Evolutionary conservation across 192 early-diverging fungal species (phyloP), one percentile per base, ranked within the genome.

Genomic region (Backusella tarrabulga): DNA sequence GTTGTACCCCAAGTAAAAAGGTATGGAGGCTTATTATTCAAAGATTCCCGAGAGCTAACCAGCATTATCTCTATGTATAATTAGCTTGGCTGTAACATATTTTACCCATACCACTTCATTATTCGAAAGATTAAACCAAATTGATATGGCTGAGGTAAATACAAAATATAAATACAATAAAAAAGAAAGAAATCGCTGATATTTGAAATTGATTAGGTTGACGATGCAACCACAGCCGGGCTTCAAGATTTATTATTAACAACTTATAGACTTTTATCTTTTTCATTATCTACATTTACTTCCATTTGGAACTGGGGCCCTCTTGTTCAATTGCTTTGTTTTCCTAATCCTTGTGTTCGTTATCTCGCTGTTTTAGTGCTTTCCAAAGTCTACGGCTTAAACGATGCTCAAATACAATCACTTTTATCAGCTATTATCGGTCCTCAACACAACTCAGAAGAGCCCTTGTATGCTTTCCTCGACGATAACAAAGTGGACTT

Each of bases 1-100:
- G 90, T 90, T 26, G 85, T 91, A 44, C 94, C 94, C 38, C 94
- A 96, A 79, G 81, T 93, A 14, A 83, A 85, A 73, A 87, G 91
- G 84, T 88, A 91, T 66, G 76, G 76, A 1, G 81, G 75, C 72
- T n/a, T 35, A 56, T 17, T 60, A 50, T 3, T 72, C 40, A 35
- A 60, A 40, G 1, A 50, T 42, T 71, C 46, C 12, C 2, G n/a
- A 42, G 26, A 44, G n/a, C 38, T 4, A 23, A 54, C 15, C 14
- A 12, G 71, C 21, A 76, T 0, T 14, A 68, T 15, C 77, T 83
- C 52, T 68, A 76, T 40, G 2, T 32, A 77, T 81, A 19, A 46
- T 32, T 32, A 83, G 88, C 82, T 77, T 88, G 82, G 81, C 88
- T 84, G 85, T 87, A 79, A 71, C 88, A 44, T 82, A 88, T 68